Conservation (phyloP, 305 asterid genomes). For the Nicotiana rustica region DNA sequence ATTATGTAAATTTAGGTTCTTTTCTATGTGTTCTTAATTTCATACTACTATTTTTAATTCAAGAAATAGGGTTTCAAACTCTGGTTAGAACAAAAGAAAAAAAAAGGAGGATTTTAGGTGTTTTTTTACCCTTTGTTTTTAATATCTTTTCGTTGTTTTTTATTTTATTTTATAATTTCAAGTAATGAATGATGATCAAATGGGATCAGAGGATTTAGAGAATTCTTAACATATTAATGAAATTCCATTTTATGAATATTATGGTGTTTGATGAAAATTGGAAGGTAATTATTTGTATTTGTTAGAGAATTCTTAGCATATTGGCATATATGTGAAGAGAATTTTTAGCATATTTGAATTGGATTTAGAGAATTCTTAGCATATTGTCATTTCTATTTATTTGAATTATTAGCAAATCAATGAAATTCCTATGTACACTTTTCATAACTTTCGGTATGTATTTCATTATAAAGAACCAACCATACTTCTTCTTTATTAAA, state of each 20-base stretch:
- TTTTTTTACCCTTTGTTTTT: not conserved
- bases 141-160: not conserved
- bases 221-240: not conserved
- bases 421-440: too few species aligned
- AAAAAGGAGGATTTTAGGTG: not conserved
- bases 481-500: not conserved
- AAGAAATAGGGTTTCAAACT: not conserved
- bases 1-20: conserved; percentile 8
- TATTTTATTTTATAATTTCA: not conserved
- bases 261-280: not conserved
- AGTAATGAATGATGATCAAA: not conserved
- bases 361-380: too few species aligned
- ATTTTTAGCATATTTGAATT: too few species aligned
- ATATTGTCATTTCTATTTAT: too few species aligned
- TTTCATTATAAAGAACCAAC: too few species aligned
- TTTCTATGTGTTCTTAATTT: not conserved
- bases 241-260: conserved; percentile 13
- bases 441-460: too few species aligned
- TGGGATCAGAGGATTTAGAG: not conserved
- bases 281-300: too few species aligned
- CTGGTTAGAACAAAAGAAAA: not conserved
- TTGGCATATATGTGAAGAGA: too few species aligned
- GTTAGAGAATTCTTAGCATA: too few species aligned
- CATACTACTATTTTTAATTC: not conserved
- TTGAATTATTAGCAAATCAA: too few species aligned